These are phyloP conservation scores for Pseudogymnoascus sp. DNA, from an alignment of 2,329 filamentous ascomycete genomes.

Conservation along the genomic window DNA sequence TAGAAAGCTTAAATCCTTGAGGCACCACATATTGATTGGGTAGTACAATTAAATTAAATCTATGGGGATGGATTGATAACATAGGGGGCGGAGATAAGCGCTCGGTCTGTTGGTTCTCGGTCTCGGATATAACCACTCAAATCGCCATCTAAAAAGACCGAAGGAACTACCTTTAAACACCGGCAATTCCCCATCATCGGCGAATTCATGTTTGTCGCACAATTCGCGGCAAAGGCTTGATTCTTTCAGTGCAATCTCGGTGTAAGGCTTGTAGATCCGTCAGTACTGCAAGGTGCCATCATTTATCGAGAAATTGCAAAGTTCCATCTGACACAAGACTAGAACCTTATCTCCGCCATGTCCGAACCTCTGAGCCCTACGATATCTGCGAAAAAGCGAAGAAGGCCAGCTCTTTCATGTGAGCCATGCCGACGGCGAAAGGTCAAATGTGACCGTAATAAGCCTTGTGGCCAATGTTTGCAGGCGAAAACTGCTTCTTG, in stretches of 20 bases:
- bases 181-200: background rate
- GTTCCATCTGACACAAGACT: background rate
- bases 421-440: constrained; percentile 36
- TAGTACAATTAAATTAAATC: background rate
- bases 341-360: background rate
- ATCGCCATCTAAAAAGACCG: background rate
- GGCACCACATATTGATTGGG: background rate
- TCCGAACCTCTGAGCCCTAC: background rate
- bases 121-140: background rate
- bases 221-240: background rate
- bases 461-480: constrained; percentile 33
- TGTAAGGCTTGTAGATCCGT: background rate
- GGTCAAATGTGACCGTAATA: constrained; percentile 37
- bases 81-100: background rate
- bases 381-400: constrained; percentile 15
- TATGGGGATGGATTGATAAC: background rate
- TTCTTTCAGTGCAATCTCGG: background rate
- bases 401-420: constrained; percentile 32
- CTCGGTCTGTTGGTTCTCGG: background rate
- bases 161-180: background rate
- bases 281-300: background rate
- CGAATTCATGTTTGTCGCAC: background rate
- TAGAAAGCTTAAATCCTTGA: background rate
- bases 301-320: background rate
- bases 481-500: constrained; percentile 26